phyloP scores from a whole-genome alignment of 257 asterid species.

The Nyctanthes arbortristis region DNA sequence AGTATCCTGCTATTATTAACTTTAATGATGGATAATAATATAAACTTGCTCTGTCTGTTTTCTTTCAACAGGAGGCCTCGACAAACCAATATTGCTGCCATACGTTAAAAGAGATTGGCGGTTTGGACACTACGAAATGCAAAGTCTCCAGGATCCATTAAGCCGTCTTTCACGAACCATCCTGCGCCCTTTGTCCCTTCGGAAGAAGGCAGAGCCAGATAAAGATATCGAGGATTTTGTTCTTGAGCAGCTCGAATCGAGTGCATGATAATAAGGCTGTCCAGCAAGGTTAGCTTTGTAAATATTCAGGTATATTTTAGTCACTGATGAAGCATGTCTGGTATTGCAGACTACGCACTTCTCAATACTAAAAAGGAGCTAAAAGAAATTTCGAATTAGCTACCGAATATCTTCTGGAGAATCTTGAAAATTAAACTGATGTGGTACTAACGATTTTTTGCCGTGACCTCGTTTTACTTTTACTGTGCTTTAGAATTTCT shows the following conservation, averaged over 20 bases:
- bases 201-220: constrained; percentile 39
- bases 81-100: constrained; percentile 63
- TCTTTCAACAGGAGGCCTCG: constrained; percentile 73
- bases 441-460: no score
- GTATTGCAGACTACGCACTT: no score
- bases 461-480: neutral
- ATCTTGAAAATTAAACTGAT: neutral
- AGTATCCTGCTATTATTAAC: neutral
- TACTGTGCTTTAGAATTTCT: neutral
- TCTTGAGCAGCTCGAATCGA: constrained; percentile 48
- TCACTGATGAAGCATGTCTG: neutral
- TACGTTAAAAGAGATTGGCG: constrained; percentile 80
- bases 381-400: neutral
- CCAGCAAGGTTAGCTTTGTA: constrained; percentile 7
- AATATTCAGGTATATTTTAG: neutral
- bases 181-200: constrained; percentile 45
- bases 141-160: constrained; percentile 90
- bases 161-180: constrained; percentile 62
- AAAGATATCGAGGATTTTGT: constrained; percentile 43
- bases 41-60: neutral
- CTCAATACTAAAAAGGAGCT: neutral
- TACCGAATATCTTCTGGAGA: neutral
- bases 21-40: neutral
- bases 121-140: constrained; percentile 89
- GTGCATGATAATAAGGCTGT: constrained; percentile 13